Evolutionary conservation across 2,329 filamentous ascomycete genomes (phyloP), one percentile per base, ranked within the genome.

Genomic region (Exutisphaerella laricina): DNA sequence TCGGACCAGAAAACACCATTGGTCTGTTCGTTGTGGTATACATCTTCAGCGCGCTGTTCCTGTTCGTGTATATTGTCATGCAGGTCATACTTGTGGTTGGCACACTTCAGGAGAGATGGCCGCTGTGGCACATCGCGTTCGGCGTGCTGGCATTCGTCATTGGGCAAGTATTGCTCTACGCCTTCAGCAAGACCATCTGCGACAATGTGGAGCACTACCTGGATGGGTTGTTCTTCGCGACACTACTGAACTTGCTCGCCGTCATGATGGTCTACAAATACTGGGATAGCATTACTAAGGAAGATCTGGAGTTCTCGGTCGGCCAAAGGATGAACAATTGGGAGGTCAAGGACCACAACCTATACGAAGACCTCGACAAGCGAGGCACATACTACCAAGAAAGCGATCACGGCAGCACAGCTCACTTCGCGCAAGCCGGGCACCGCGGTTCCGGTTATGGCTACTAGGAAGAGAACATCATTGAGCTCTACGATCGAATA

Each of bases 261-360:
- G 90, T 98, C 48, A 98, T 98, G 92, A 98, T 97, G 92, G 82
- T 98, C 26, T 98, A 98, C 77, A 98, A 98, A 88, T 98, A 94
- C 73, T 98, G 92, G 92, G 92, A 98, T 63, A 96, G 89, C 12
- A 98, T 98, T 66, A 98, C 92, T 16, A 88, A 86, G 62, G 92
- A 98, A 69, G 92, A 98, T 65, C 82, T 98, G 54, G 92, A 98
- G 65, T 98, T 98, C 68, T 95, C 88, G 2, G 92, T 98, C 37
- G 90, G 90, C 53, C 88, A 88, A 46, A 87, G 90, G 65, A 85
- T 87, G 69, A 94, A 95, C 70, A 96, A 92, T 66, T 98, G 92
- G 92, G 92, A 98, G 63, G 85, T 97, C 62, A 97, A 97, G 71
- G 90, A 97, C 50, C 75, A 63, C 4, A 51, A 87, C 8, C 74